Evolutionary conservation across 768 basidiomycete genomes (phyloP).

Genomic region (Phylloporus scabripes): DNA sequence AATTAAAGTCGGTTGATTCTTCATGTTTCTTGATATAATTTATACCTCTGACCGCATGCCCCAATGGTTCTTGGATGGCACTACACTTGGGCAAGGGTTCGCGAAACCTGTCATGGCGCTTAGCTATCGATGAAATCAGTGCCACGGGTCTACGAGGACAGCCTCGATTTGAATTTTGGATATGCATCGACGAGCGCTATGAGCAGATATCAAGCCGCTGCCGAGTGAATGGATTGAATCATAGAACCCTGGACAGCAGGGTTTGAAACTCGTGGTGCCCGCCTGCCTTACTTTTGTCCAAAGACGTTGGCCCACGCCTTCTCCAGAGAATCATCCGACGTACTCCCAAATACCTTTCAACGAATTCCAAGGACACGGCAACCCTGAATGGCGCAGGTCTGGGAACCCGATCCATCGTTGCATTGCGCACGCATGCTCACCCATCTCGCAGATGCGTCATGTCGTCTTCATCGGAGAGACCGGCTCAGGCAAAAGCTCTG

Average conservation of each 20-base stretch:
- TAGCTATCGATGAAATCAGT: background rate
- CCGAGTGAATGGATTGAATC: background rate
- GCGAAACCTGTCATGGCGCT: background rate
- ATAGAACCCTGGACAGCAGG: background rate
- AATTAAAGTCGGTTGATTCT: background rate
- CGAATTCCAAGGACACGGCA: background rate
- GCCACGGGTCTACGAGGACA: background rate
- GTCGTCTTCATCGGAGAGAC: constrained; percentile 34
- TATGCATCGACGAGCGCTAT: background rate
- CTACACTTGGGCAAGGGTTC: constrained; percentile 1
- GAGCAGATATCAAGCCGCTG: background rate
- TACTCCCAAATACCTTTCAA: background rate
- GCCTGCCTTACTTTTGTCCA: background rate
- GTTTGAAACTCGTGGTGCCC: background rate
- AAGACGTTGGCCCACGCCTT: background rate
- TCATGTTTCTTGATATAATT: background rate
- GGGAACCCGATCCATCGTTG: background rate
- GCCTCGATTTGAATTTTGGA: background rate
- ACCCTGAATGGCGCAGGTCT: constrained; percentile 6
- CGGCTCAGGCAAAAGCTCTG: constrained; percentile 36
- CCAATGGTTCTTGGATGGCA: background rate
- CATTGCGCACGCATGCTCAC: background rate
- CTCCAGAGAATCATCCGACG: background rate
- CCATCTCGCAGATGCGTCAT: constrained; percentile 20
- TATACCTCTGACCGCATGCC: background rate